Conservation (phyloP, 768 basidiomycete genomes). For the Pulveroboletus sp. region DNA sequence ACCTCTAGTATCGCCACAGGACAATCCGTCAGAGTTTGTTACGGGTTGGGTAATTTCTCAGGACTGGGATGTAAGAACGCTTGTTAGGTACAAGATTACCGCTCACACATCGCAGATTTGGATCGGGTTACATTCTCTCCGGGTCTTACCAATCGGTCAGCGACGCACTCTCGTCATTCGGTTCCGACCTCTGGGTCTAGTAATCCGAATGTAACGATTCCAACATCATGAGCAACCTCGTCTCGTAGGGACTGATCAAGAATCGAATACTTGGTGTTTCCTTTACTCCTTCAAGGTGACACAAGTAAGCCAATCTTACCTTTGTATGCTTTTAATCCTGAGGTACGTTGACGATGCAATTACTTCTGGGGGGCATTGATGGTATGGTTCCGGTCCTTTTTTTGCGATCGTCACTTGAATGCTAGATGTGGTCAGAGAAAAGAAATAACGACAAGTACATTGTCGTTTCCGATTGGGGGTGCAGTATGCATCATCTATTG, state of each 20-base stretch:
- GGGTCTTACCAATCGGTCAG: slow-evolving; percentile 30
- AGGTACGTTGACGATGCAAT: slow-evolving; percentile 19
- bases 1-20: slow-evolving; percentile 27
- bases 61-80: not conserved
- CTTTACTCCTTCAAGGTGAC: slow-evolving; percentile 10
- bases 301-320: slow-evolving; percentile 7
- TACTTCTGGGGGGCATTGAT: slow-evolving; percentile 8
- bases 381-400: slow-evolving; percentile 6
- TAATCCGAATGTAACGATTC: slow-evolving; percentile 7
- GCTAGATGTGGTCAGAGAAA: no score
- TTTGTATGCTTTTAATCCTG: not conserved
- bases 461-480: no score
- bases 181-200: slow-evolving; percentile 15
- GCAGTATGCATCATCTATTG: no score
- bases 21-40: slow-evolving; percentile 9
- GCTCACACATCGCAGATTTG: slow-evolving; percentile 9
- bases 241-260: slow-evolving; percentile 17
- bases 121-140: slow-evolving; percentile 27
- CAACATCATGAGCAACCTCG: slow-evolving; percentile 26
- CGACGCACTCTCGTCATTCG: slow-evolving; percentile 11
- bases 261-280: slow-evolving; percentile 8
- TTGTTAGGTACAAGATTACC: not conserved
- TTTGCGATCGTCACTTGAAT: no score
- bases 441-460: no score
- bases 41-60: slow-evolving; percentile 9